A percentile compares a stretch with the other conserved stretches of the same genome.
Evolutionary conservation across 805 yeast genomes (phyloP).

Genomic region (Metschnikowia aberdeeniae): DNA sequence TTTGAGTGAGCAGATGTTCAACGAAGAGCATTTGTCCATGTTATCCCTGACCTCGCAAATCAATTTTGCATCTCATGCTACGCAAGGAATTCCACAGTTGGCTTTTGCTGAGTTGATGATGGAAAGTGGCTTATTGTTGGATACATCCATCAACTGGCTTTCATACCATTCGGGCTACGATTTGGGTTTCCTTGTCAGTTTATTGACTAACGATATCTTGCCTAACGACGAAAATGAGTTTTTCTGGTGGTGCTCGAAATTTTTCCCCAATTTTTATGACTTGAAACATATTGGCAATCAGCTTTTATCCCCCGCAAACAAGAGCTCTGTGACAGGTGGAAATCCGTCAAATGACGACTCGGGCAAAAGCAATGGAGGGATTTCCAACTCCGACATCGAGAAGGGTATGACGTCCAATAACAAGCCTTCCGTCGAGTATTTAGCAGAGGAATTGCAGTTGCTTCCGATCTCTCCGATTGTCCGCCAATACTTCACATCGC

Average conservation of each 20-base stretch:
- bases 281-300: constrained; percentile 54
- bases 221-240: constrained; percentile 81
- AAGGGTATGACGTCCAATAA: constrained; percentile 14
- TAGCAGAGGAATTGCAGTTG: constrained; percentile 64
- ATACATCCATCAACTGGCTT: constrained; percentile 73
- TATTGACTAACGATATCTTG: constrained; percentile 69
- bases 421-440: constrained; percentile 52
- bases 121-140: constrained; percentile 80
- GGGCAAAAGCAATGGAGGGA: background rate
- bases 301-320: constrained; percentile 20
- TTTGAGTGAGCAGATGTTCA: constrained; percentile 74
- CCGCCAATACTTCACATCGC: constrained; percentile 34
- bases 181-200: constrained; percentile 79
- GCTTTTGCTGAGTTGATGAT: constrained; percentile 81
- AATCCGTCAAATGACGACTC: constrained; percentile 5
- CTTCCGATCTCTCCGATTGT: constrained; percentile 56
- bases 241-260: constrained; percentile 60
- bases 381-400: constrained; percentile 5
- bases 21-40: constrained; percentile 78
- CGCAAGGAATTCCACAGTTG: constrained; percentile 71
- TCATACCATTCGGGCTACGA: constrained; percentile 95
- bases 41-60: constrained; percentile 74
- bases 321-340: constrained; percentile 4
- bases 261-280: constrained; percentile 81
- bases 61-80: constrained; percentile 70